Conservation (phyloP, 768 basidiomycete species). For the Phaffia tasmanica region DNA sequence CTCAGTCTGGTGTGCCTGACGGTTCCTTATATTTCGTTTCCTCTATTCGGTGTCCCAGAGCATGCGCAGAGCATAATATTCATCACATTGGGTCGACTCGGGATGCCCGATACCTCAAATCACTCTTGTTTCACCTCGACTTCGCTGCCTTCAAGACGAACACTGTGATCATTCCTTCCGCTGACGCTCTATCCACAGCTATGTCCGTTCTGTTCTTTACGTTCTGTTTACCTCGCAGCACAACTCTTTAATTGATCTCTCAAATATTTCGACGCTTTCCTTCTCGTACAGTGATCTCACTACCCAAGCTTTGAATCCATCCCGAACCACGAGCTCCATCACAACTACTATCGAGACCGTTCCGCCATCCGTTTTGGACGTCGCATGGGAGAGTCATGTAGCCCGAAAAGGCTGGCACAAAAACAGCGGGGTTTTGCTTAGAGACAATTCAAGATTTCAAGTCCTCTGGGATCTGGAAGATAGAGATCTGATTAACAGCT, state of each 20-base stretch:
- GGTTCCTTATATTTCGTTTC: too few relatives aligned
- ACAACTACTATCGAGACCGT: not conserved
- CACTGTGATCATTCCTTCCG: not conserved
- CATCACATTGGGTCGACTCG: too few relatives aligned
- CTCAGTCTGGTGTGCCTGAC: too few relatives aligned
- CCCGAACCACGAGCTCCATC: not conserved
- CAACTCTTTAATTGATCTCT: too few relatives aligned
- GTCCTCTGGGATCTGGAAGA: constrained; percentile 8
- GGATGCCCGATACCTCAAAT: not conserved
- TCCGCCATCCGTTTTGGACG: not conserved
- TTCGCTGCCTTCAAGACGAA: not conserved
- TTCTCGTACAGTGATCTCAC: constrained; percentile 7
- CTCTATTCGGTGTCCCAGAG: too few relatives aligned
- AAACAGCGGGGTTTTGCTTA: not conserved
- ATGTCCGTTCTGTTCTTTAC: constrained; percentile 1
- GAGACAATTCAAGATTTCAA: not conserved
- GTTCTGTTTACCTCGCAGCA: not conserved
- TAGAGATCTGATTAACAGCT: not conserved
- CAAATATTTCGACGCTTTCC: too few relatives aligned
- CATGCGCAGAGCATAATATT: too few relatives aligned
- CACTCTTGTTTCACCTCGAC: not conserved
- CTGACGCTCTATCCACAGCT: not conserved
- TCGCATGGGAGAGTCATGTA: not conserved
- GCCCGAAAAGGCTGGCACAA: not conserved
- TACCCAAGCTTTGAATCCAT: not conserved